Evolutionary conservation across 345 rosid genomes (phyloP), one percentile per base, ranked within the genome.

Genomic region (Sonneratia caseolaris): DNA sequence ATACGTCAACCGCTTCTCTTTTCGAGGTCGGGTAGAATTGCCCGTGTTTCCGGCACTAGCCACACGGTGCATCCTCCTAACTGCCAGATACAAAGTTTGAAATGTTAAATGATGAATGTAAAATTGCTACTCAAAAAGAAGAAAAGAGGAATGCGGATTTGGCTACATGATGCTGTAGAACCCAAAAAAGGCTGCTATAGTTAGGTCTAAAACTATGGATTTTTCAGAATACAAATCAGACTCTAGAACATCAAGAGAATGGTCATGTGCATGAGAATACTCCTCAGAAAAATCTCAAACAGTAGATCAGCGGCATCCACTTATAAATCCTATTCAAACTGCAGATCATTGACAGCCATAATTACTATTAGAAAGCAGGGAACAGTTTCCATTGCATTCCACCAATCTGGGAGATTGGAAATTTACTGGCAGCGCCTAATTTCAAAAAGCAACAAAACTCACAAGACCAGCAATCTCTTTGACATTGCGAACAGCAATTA

Each of bases 1-100:
- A 84, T 91, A 96, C 0, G 99, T 92, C 76, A 96, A 84, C 83
- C 92, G 89, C 81, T 92, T 96, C 90, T 92, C 99, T 79, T 92
- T 96, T 57, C 98, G 97, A 56, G 89, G 84, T 40, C 98, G 98
- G 76, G 80, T 86, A 76, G 98, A 91, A 85, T 86, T 86, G 61
- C 79, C 70, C 32, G 85, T 89, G 83, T 94, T 96, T 76, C 98
- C 98, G 12, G 97, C 87, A 89, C 99, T 96, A 74, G 95, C 98
- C 80, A 96, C 98, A 3, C 98, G 97, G 93, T 96, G 99, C 99
- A 96, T 96, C 62, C 81, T 86, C 89, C 80, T 73, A 72, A 48
- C 72, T 68, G 49, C 35, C 68, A 65, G 42, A 67, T 61, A 55
- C 12, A 21, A 6, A n/a, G 35, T 27, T 62, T 62, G 1, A 27